phyloP scores from a whole-genome alignment of 1,139 yeast genomes.

The Candida pseudoviswanathii region DNA sequence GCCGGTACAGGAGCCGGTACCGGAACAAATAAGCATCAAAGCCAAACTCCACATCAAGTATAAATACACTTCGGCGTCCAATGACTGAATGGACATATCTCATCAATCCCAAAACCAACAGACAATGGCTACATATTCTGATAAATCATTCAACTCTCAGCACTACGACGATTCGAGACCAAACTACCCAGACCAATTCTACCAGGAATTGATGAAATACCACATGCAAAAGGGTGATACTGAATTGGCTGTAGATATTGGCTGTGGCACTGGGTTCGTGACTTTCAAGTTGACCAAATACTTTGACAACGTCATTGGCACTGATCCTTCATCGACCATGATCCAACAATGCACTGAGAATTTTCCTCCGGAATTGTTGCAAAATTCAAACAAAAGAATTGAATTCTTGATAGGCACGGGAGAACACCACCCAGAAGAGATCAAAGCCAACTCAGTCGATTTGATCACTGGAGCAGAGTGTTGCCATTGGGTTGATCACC shows the following conservation, averaged over 20 bases:
- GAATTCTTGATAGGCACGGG: conserved; percentile 35
- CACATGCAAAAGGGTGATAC: conserved; percentile 24
- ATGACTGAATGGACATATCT: background rate
- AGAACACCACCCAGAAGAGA: conserved; percentile 24
- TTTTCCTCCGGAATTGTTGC: conserved; percentile 1
- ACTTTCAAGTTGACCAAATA: conserved; percentile 53
- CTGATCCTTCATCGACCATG: conserved; percentile 72
- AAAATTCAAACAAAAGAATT: conserved; percentile 18
- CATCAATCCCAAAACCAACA: background rate
- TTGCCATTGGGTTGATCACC: conserved; percentile 74
- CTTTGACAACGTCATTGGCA: conserved; percentile 57
- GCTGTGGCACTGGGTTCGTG: conserved; percentile 87
- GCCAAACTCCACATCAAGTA: background rate
- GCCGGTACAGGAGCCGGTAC: conserved; percentile 1
- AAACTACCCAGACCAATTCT: conserved; percentile 36
- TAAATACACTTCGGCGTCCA: background rate
- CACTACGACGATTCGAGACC: conserved; percentile 44
- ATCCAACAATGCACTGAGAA: conserved; percentile 44
- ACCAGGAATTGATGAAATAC: conserved; percentile 30
- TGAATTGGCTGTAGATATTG: conserved; percentile 61
- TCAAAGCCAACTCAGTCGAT: conserved; percentile 46
- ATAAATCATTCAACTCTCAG: conserved; percentile 32
- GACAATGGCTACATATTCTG: conserved; percentile 43
- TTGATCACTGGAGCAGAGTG: conserved; percentile 77
- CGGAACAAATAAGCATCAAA: background rate